Evolutionary conservation across 148 eudicot genomes (phyloP).

Genomic region (Chenopodium formosanum): DNA sequence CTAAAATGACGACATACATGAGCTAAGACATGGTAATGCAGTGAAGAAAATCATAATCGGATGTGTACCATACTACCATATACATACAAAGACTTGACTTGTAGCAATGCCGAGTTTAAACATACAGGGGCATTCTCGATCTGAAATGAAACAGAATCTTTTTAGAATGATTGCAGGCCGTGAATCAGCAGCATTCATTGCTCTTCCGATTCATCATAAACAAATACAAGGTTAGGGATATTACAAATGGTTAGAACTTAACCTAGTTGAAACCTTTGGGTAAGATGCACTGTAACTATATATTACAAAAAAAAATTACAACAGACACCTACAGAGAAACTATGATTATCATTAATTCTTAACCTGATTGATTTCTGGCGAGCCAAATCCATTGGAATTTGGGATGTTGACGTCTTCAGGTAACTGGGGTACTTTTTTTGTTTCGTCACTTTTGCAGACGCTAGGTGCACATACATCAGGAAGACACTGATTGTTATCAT

Average conservation of each 20-base stretch:
- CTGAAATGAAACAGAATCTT: background rate
- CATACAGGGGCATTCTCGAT: background rate
- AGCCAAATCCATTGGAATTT: constrained; percentile 23
- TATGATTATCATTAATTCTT: constrained; percentile 6
- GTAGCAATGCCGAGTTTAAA: background rate
- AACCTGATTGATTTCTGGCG: constrained; percentile 29
- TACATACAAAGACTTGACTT: background rate
- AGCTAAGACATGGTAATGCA: background rate
- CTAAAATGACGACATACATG: background rate
- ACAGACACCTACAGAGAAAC: constrained; percentile 3
- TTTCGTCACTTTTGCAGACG: constrained; percentile 24
- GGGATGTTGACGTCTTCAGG: constrained; percentile 29
- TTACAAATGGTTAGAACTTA: constrained; percentile 29
- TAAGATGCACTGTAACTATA: constrained; percentile 6
- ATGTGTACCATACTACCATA: background rate
- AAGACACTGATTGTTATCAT: constrained; percentile 9
- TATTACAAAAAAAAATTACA: constrained; percentile 21
- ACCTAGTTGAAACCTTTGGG: constrained; percentile 21
- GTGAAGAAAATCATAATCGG: background rate
- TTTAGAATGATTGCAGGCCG: background rate
- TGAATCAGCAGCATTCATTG: background rate
- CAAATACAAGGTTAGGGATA: constrained; percentile 1
- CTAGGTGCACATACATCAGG: constrained; percentile 25
- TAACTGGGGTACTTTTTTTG: constrained; percentile 17
- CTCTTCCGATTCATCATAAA: constrained; percentile 5